Base-by-base conservation (phyloP, 768 basidiomycete genomes). In the Serendipita vermifera region DNA sequence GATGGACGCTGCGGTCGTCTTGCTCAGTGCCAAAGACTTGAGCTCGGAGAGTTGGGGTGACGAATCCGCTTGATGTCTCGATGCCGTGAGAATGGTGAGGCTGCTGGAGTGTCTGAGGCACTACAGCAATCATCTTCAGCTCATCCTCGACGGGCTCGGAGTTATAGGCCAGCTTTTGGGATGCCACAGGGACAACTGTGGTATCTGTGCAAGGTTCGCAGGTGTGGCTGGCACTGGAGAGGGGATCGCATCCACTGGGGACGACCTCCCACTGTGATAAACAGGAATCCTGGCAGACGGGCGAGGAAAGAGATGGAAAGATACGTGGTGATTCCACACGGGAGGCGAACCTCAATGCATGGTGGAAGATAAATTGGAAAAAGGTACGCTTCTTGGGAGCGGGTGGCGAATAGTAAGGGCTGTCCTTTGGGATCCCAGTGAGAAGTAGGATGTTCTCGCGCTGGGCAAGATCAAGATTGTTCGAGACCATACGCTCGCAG, bases 391-490 rank as follows among this genome's bases (percentile, higher is more conserved):
- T 26, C n/a, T 31, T 15, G 17, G 29, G n/a, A 2, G 17, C n/a
- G 11, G 46, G 46, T 5, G 46, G 46, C 22, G 22, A 20, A 51
- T 51, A 51, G 17, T 51, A 51, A 15, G 46, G 46, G 22, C 22
- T 24, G 17, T 20, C 32, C 9, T 20, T 29, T 15, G 46, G 32
- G 11, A 51, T 51, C 17, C 46, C 46, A 51, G 46, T 51, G 27
- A 51, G 46, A 26, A 51, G 24, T n/a, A 51, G 46, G 32, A 31
- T 51, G n/a, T 22, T 27, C 24, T 51, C 46, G 46, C 46, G 32
- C 1, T 51, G 22, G 27, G 17, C 20, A 15, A 29, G n/a, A 15
- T 15, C 17, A 15, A 51, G 27, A 15, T 51, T 51, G n/a, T 31
- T 20, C 20, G 46, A 20, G 5, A 31, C 46, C 46, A 51, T 51